Evolutionary conservation across 805 yeast genomes (phyloP), one percentile per base, ranked within the genome.

Genomic region (Candida sithepensis): DNA sequence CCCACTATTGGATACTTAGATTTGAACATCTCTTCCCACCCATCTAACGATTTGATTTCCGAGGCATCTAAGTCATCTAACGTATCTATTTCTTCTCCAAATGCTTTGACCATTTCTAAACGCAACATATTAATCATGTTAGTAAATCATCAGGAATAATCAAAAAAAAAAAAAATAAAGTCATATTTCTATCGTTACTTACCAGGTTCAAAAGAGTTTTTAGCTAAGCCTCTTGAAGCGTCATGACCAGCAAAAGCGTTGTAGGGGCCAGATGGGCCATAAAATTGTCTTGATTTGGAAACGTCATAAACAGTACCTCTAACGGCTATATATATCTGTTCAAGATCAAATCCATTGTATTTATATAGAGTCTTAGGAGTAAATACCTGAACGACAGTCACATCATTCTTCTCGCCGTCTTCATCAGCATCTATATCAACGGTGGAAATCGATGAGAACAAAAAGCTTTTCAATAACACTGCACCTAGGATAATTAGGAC

Each of bases 231-330:
- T 54, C 98, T 74, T 0, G 95, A 85, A 3, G 97, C 97, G 68
- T 92, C 98, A 56, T 88, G 85, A 1, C 98, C 98, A 0, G 97
- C 97, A 73, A 92, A 92, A 61, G 87, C 88, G 39, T 87, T 82
- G 68, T 92, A 92, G 0, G 97, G 96, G 0, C 97, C 97, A 26
- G 92, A 88, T 6, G 98, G 98, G 0, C 98, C 98, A 66, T 92
- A 92, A 63, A 92, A 91, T 41, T 79, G 78, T 54, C 91, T 79
- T 0, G 96, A 96, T 10, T 73, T 71, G 4, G 88, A 72, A 19
- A 89, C 96, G 60, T 92, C 97, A 59, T 78, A 92, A 2, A 92
- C 96, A 22, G 75, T 83, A 1, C 96, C 96, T 56, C 76, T 80
- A n/a, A 92, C 88, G 0, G 88, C 94, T 52, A 92, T 78, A 60